phyloP scores from a whole-genome alignment of 805 yeast species.

The Cyberlindnera mycetangii region DNA sequence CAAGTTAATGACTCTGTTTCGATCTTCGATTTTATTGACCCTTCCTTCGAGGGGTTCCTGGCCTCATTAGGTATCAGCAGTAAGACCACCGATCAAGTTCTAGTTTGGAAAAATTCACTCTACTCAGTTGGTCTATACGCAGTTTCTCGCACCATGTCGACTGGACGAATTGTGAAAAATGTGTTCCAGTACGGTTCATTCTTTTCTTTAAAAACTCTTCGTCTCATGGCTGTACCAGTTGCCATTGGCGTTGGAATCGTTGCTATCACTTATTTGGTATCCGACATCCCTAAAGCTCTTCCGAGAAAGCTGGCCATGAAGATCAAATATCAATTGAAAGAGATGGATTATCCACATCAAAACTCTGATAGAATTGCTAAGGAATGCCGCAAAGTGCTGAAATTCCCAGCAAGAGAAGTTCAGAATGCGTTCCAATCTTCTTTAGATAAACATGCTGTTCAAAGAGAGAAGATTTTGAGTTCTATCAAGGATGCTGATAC shows the following conservation, averaged over 20 bases:
- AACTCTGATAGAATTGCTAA: conserved; percentile 77
- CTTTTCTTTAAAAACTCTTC: conserved; percentile 36
- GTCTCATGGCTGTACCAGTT: conserved; percentile 52
- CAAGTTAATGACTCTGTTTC: conserved; percentile 59
- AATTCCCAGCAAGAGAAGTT: conserved; percentile 80
- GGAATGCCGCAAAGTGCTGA: conserved; percentile 79
- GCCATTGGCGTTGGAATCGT: conserved; percentile 48
- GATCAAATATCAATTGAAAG: conserved; percentile 57
- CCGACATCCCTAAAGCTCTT: conserved; percentile 86
- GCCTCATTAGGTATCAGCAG: conserved; percentile 22
- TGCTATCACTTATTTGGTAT: conserved; percentile 59
- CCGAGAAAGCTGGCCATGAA: conserved; percentile 79
- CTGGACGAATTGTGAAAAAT: conserved; percentile 37
- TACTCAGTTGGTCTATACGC: conserved; percentile 30
- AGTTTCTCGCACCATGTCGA: conserved; percentile 30
- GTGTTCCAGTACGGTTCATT: conserved; percentile 36
- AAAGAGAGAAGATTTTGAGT: conserved; percentile 53
- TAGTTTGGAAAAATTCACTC: conserved; percentile 31
- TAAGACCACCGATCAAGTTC: conserved; percentile 28
- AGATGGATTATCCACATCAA: conserved; percentile 71
- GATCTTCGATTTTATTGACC: conserved; percentile 75
- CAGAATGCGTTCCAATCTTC: conserved; percentile 62
- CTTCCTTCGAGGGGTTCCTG: conserved; percentile 60
- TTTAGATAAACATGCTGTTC: conserved; percentile 57
- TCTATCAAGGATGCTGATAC: conserved; percentile 54